Percentiles rank a stretch among this genome's conserved stretches.
Conservation (phyloP, 352 stramenopile genomes). For the Pythium chondricola region DNA sequence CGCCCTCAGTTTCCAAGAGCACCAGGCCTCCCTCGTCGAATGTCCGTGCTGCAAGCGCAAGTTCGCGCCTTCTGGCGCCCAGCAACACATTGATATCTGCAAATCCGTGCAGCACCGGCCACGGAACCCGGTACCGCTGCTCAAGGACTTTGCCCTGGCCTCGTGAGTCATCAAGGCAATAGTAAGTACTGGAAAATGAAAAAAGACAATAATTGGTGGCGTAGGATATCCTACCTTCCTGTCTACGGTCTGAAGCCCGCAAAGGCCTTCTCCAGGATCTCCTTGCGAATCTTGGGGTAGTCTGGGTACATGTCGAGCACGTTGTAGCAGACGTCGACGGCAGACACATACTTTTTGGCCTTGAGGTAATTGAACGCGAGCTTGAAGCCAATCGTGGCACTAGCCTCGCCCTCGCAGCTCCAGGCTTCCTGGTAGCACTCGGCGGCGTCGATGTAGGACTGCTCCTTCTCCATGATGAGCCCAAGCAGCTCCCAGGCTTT, state of each 20-base stretch:
- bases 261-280: conserved; percentile 92
- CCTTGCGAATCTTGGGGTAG: conserved; percentile 93
- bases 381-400: conserved; percentile 90
- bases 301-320: conserved; percentile 91
- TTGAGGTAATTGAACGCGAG: conserved; percentile 96
- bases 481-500: conserved; percentile 92
- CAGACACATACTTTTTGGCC: conserved; percentile 84
- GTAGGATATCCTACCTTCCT: neutral
- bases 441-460: conserved; percentile 88
- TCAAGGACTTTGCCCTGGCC: conserved; percentile 63
- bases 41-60: conserved; percentile 76
- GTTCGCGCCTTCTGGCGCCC: conserved; percentile 72
- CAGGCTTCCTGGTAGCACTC: conserved; percentile 91
- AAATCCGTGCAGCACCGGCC: conserved; percentile 76
- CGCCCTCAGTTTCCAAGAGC: conserved; percentile 62
- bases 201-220: neutral
- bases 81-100: conserved; percentile 85
- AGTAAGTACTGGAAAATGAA: neutral
- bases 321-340: conserved; percentile 92
- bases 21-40: conserved; percentile 73
- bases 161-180: conserved; percentile 27
- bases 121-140: conserved; percentile 59
- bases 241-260: conserved; percentile 77
- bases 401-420: conserved; percentile 77
- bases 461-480: conserved; percentile 94